Conservation (phyloP, 805 yeast species). For the Kluyveromyces nonfermentans region DNA sequence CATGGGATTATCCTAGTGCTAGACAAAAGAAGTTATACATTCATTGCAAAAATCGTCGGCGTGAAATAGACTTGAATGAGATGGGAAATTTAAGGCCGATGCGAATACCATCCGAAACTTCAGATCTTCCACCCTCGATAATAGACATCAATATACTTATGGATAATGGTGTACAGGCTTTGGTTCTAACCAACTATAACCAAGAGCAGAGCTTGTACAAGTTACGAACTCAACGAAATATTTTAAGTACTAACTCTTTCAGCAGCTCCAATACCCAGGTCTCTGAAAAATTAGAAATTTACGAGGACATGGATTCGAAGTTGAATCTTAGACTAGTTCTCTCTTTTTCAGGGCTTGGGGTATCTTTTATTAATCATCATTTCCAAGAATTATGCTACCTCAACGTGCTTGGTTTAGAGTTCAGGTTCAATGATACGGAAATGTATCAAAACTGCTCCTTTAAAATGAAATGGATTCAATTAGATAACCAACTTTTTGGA, state of each 20-base stretch:
- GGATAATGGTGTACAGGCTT: slow-evolving; percentile 89
- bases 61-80: slow-evolving; percentile 80
- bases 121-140: slow-evolving; percentile 35
- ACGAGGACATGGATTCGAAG: slow-evolving; percentile 29
- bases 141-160: slow-evolving; percentile 90
- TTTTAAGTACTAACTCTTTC: slow-evolving; percentile 18
- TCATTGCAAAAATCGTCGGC: slow-evolving; percentile 60
- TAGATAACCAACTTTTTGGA: slow-evolving; percentile 86
- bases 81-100: slow-evolving; percentile 88
- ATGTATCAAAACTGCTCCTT: slow-evolving; percentile 69
- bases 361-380: slow-evolving; percentile 68
- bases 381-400: slow-evolving; percentile 74
- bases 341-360: slow-evolving; percentile 74
- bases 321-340: slow-evolving; percentile 38
- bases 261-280: slow-evolving; percentile 28
- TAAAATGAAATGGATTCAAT: slow-evolving; percentile 88
- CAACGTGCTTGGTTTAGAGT: slow-evolving; percentile 73
- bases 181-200: slow-evolving; percentile 76
- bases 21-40: slow-evolving; percentile 69
- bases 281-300: slow-evolving; percentile 45
- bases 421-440: slow-evolving; percentile 75
- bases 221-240: slow-evolving; percentile 15
- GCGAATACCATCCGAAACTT: slow-evolving; percentile 46
- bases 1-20: slow-evolving; percentile 97
- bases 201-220: slow-evolving; percentile 70